Percentiles rank a stretch among this genome's conserved stretches.
These are phyloP conservation scores for Aspergillus nanangensis DNA, from an alignment of 495 filamentous ascomycete species.

Conservation along the genomic window DNA sequence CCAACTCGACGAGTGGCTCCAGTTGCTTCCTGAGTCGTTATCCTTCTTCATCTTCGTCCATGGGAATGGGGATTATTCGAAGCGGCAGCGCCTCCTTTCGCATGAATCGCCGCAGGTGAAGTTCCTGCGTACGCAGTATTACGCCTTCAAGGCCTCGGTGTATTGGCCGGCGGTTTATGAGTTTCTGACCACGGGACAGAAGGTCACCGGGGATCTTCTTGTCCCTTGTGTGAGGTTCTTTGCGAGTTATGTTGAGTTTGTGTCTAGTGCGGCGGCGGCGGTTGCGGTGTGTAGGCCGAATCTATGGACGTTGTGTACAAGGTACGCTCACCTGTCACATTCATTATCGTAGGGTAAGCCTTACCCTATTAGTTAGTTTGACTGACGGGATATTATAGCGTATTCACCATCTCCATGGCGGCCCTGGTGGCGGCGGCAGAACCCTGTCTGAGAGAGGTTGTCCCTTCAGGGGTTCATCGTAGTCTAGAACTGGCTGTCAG, in stretches of 20 bases:
- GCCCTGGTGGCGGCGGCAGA: background rate
- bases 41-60: background rate
- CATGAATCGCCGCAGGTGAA: background rate
- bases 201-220: background rate
- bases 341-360: too few species aligned
- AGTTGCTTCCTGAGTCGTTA: background rate
- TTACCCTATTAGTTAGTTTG: too few species aligned
- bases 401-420: background rate
- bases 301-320: background rate
- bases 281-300: background rate
- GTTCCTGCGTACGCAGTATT: conserved; percentile 6
- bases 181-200: background rate
- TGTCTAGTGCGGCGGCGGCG: background rate
- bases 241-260: background rate
- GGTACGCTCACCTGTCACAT: background rate
- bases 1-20: conserved; percentile 5
- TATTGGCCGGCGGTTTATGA: conserved; percentile 7
- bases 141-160: conserved; percentile 2
- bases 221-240: background rate
- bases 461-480: background rate
- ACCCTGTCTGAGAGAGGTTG: background rate
- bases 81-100: background rate
- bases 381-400: background rate
- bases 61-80: too few species aligned
- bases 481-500: background rate